Conservation (phyloP, 345 rosid genomes). For the Eucalyptus leucophloia region DNA sequence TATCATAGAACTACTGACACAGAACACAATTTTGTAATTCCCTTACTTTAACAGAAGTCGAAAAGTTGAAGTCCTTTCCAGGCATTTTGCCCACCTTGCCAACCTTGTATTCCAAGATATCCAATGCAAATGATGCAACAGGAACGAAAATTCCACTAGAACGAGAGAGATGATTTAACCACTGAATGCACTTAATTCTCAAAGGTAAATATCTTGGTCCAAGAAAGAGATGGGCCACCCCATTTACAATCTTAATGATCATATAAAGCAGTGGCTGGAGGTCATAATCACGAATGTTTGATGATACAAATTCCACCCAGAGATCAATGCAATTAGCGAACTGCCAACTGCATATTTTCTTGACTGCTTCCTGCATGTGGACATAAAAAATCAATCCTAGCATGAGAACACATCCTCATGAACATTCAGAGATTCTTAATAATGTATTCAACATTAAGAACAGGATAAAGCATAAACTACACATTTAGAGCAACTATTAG, state of each 20-base stretch:
- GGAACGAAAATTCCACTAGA: slow-evolving; percentile 74
- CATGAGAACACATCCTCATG: not conserved
- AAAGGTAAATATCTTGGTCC: slow-evolving; percentile 90
- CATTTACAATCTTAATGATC: slow-evolving; percentile 69
- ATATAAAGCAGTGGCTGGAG: slow-evolving; percentile 58
- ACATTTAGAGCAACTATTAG: not conserved
- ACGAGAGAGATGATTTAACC: slow-evolving; percentile 70
- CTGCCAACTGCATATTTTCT: slow-evolving; percentile 77
- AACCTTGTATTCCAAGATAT: slow-evolving; percentile 71
- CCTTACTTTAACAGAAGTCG: slow-evolving; percentile 60
- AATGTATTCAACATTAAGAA: not conserved
- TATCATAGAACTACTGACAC: not conserved
- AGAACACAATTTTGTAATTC: not conserved
- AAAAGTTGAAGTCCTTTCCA: slow-evolving; percentile 34
- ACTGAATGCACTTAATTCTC: slow-evolving; percentile 70
- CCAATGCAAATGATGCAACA: slow-evolving; percentile 49
- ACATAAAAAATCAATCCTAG: not conserved
- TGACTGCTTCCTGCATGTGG: slow-evolving; percentile 60
- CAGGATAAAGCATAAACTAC: not conserved
- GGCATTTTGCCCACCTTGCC: slow-evolving; percentile 45
- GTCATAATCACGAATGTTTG: slow-evolving; percentile 38
- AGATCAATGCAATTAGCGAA: slow-evolving; percentile 69
- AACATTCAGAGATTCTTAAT: not conserved
- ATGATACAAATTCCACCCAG: slow-evolving; percentile 70
- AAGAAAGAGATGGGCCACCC: slow-evolving; percentile 60